Conservation (phyloP, 192 early-diverging fungal species). For the Paraglomus brasilianum region DNA sequence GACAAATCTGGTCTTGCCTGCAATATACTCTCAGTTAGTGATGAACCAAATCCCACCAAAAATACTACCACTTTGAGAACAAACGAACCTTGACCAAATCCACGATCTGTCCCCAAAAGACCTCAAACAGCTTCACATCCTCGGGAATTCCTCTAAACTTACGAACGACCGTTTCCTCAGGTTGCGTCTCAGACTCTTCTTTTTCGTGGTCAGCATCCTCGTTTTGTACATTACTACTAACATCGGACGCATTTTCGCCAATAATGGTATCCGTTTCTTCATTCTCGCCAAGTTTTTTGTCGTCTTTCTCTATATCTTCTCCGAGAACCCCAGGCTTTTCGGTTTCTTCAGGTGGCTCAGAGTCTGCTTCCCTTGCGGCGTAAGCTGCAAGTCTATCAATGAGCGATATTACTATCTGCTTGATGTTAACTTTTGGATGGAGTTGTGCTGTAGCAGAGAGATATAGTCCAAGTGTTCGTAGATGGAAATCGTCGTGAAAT, state of each 20-base stretch:
- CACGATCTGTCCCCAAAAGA: slow-evolving; percentile 96
- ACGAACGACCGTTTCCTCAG: slow-evolving; percentile 41
- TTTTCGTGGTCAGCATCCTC: slow-evolving; percentile 32
- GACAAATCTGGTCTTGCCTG: slow-evolving; percentile 88
- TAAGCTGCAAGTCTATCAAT: slow-evolving; percentile 93
- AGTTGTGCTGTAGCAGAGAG: slow-evolving; percentile 89
- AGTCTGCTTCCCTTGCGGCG: slow-evolving; percentile 77
- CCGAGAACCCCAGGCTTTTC: slow-evolving; percentile 32
- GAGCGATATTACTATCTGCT: slow-evolving; percentile 92
- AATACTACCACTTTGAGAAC: background rate
- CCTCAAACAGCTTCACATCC: slow-evolving; percentile 88
- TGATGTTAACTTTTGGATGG: slow-evolving; percentile 92
- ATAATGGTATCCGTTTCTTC: slow-evolving; percentile 41
- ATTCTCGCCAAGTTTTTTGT: slow-evolving; percentile 30
- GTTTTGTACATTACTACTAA: slow-evolving; percentile 25
- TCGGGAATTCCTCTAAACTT: slow-evolving; percentile 78
- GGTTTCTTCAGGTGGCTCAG: slow-evolving; percentile 36
- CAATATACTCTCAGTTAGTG: background rate
- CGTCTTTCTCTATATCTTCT: slow-evolving; percentile 32
- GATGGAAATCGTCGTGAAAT: slow-evolving; percentile 96
- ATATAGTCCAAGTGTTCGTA: slow-evolving; percentile 85
- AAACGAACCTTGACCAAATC: slow-evolving; percentile 75
- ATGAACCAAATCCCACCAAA: background rate
- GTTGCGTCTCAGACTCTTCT: slow-evolving; percentile 1
- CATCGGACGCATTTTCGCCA: slow-evolving; percentile 15